These are phyloP conservation scores for Dictyostelium discoideum DNA, from an alignment of 78 protist genomes.

Conservation along the genomic window DNA sequence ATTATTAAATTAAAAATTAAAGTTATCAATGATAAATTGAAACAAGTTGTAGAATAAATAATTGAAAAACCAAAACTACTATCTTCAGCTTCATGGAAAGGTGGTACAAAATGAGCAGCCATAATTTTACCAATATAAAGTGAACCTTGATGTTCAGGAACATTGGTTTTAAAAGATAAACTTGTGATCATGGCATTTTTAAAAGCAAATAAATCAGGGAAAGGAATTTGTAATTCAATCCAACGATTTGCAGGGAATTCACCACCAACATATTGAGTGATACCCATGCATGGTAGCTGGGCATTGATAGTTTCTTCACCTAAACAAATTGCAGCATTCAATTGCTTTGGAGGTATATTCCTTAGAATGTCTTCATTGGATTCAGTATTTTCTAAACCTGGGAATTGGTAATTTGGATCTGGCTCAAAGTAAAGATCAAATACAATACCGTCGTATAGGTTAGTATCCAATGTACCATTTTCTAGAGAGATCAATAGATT, in stretches of 20 bases:
- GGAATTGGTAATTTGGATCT: constrained; percentile 12
- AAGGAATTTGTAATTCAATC: constrained; percentile 51
- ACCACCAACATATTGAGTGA: constrained; percentile 62
- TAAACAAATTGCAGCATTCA: constrained; percentile 2
- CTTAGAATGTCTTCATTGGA: not conserved
- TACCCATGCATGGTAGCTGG: constrained; percentile 37
- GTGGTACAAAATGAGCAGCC: constrained; percentile 29
- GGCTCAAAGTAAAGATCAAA: constrained; percentile 9
- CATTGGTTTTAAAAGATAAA: not conserved
- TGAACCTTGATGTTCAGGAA: constrained; percentile 6
- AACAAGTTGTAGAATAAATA: not conserved
- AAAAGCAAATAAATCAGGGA: constrained; percentile 24
- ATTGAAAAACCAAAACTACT: not conserved
- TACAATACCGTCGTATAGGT: not conserved
- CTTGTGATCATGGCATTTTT: not conserved
- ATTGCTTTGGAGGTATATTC: constrained; percentile 7
- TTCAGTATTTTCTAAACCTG: not conserved
- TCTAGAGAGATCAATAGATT: not conserved
- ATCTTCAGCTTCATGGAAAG: constrained; percentile 10
- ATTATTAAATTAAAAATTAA: not conserved
- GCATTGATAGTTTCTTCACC: constrained; percentile 15
- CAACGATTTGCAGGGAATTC: constrained; percentile 40
- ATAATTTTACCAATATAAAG: constrained; percentile 10
- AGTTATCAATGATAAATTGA: not conserved
- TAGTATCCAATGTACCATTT: constrained; percentile 13